Evolutionary conservation across 306 rosid species (phyloP).

Genomic region (Trichosanthes truncata): DNA sequence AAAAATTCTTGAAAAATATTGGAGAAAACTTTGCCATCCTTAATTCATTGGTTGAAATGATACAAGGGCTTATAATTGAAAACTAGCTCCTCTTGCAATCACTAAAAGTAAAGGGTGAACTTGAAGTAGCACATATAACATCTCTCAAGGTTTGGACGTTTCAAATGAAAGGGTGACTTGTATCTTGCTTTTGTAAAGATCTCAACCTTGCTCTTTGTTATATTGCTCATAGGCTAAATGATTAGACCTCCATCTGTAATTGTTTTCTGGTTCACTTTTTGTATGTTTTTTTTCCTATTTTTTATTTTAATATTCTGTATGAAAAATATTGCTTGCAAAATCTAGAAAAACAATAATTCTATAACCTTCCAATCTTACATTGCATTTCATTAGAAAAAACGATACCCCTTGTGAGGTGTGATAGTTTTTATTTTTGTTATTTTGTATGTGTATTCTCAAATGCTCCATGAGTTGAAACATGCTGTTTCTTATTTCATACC

Average conservation of each 20-base stretch:
- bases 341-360: background rate
- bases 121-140: too few species aligned
- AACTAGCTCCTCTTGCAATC: too few species aligned
- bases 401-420: background rate
- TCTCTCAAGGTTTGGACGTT: too few species aligned
- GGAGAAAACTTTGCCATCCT: background rate
- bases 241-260: too few species aligned
- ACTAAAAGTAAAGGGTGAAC: too few species aligned
- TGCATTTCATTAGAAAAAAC: background rate
- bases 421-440: background rate
- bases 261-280: background rate
- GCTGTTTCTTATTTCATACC: too few species aligned
- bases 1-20: background rate
- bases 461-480: background rate
- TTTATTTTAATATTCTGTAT: too few species aligned
- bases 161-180: too few species aligned
- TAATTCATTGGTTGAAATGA: background rate
- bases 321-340: background rate
- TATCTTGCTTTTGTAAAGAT: too few species aligned
- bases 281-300: background rate
- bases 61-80: background rate
- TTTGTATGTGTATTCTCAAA: background rate
- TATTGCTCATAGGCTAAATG: background rate
- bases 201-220: background rate
- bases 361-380: background rate